phyloP scores from a whole-genome alignment of 441 rosid genomes.

The Viola pubescens region DNA sequence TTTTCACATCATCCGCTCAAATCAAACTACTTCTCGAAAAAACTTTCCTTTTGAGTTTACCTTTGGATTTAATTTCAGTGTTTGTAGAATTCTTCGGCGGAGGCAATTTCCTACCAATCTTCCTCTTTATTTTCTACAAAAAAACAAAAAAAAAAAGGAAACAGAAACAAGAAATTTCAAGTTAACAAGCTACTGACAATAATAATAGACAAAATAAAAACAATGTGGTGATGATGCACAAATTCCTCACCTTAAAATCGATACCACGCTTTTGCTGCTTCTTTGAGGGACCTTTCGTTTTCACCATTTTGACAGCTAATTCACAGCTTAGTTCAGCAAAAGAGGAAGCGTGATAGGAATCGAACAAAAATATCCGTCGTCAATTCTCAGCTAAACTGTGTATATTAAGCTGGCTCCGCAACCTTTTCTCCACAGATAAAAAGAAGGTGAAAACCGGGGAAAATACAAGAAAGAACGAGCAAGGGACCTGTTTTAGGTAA shows the following conservation, averaged over 20 bases:
- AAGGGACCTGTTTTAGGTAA: too few relatives aligned
- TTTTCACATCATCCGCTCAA: too few relatives aligned
- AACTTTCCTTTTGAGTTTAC: constrained; percentile 21
- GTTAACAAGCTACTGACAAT: constrained; percentile 2
- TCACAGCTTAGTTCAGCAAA: neutral
- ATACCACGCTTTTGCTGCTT: constrained; percentile 72
- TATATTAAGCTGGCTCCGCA: too few relatives aligned
- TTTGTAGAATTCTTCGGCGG: constrained; percentile 82
- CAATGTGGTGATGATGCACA: too few relatives aligned
- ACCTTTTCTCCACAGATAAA: too few relatives aligned
- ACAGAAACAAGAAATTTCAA: neutral
- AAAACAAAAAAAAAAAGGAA: neutral
- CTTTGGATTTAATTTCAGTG: constrained; percentile 85
- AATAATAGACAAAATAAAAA: neutral
- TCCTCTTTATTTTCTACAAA: constrained; percentile 77
- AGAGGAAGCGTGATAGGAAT: too few relatives aligned
- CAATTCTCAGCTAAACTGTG: too few relatives aligned
- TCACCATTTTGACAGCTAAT: constrained; percentile 33
- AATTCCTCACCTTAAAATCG: constrained; percentile 54
- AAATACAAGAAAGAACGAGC: too few relatives aligned
- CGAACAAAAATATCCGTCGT: too few relatives aligned
- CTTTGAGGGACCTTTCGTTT: constrained; percentile 49
- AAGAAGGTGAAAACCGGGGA: too few relatives aligned
- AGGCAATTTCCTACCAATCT: constrained; percentile 86
- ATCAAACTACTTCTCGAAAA: too few relatives aligned